Conservation (phyloP, 1,139 yeast genomes). For the Hemisphaericaspora xylanilytica region DNA sequence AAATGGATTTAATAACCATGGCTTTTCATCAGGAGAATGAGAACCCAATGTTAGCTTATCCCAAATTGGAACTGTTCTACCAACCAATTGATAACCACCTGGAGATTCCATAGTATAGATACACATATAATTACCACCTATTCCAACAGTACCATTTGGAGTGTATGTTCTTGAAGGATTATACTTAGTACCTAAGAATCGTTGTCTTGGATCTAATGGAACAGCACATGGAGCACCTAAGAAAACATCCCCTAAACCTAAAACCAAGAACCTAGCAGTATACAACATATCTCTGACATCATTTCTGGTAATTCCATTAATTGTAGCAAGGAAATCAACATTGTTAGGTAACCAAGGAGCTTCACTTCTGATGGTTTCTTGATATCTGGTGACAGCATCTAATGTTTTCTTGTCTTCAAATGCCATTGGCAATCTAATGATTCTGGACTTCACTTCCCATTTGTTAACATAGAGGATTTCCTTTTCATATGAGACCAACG, state of each 20-base stretch:
- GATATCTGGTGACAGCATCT: slow-evolving; percentile 85
- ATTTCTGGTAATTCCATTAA: slow-evolving; percentile 74
- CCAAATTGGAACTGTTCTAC: slow-evolving; percentile 97
- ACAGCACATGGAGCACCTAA: slow-evolving; percentile 98
- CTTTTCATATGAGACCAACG: slow-evolving; percentile 70
- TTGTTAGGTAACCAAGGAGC: slow-evolving; percentile 99
- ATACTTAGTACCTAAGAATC: slow-evolving; percentile 88
- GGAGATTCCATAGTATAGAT: slow-evolving; percentile 98
- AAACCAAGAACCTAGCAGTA: slow-evolving; percentile 83
- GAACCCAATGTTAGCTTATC: slow-evolving; percentile 80
- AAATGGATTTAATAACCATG: slow-evolving; percentile 89
- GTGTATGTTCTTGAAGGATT: slow-evolving; percentile 96
- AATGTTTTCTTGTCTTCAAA: slow-evolving; percentile 89
- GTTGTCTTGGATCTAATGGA: slow-evolving; percentile 94
- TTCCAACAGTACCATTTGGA: slow-evolving; percentile 95
- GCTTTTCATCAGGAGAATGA: slow-evolving; percentile 58
- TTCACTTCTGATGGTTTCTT: slow-evolving; percentile 85
- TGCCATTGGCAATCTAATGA: slow-evolving; percentile 89
- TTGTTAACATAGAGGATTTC: slow-evolving; percentile 69
- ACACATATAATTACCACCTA: slow-evolving; percentile 98
- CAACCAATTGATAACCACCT: slow-evolving; percentile 96
- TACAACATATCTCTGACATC: slow-evolving; percentile 82
- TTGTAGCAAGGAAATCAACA: slow-evolving; percentile 88
- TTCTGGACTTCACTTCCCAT: slow-evolving; percentile 84
- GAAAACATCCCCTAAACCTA: slow-evolving; percentile 96